A percentile compares a stretch with the other conserved stretches of the same genome.
phyloP scores from a whole-genome alignment of 1,139 yeast genomes.

The Pichia inconspicua region DNA sequence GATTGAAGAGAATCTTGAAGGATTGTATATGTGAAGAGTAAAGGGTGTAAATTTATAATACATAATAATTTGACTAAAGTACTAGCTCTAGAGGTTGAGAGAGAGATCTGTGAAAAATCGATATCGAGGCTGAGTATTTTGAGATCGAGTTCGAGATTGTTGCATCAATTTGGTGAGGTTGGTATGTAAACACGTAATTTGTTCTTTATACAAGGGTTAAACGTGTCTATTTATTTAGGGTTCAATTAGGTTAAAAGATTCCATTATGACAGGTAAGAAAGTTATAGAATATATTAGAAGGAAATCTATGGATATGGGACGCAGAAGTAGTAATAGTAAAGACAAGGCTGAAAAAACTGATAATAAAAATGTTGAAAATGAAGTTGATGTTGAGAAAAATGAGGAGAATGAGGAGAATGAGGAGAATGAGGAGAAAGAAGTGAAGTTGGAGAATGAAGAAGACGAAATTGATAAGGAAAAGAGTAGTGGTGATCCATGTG shows the following conservation, averaged over 20 bases:
- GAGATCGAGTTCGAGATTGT: too few relatives aligned
- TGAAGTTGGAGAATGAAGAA: not conserved
- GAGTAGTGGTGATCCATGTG: conserved; percentile 22
- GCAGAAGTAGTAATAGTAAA: conserved; percentile 4
- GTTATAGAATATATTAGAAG: conserved; percentile 17
- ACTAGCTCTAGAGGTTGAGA: too few relatives aligned
- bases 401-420: not conserved
- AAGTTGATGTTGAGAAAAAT: not conserved
- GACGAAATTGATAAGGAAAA: not conserved
- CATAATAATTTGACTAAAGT: not conserved
- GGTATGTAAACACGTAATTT: too few relatives aligned
- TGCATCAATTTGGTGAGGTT: too few relatives aligned
- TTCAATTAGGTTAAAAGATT: not conserved
- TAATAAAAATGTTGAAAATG: not conserved
- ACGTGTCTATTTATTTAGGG: too few relatives aligned
- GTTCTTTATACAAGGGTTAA: too few relatives aligned
- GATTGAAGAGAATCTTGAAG: conserved; percentile 95
- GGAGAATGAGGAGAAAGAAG: not conserved
- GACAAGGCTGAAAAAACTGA: not conserved
- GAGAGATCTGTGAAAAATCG: too few relatives aligned
- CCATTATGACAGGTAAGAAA: not conserved
- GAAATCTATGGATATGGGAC: conserved; percentile 16
- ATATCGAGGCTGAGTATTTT: too few relatives aligned
- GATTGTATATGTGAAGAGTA: conserved; percentile 61
- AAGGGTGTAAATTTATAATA: not conserved